A percentile compares a stretch with the other conserved stretches of the same genome.
Conservation (phyloP, 495 filamentous ascomycete genomes). For the Jackrogersella minutella region DNA sequence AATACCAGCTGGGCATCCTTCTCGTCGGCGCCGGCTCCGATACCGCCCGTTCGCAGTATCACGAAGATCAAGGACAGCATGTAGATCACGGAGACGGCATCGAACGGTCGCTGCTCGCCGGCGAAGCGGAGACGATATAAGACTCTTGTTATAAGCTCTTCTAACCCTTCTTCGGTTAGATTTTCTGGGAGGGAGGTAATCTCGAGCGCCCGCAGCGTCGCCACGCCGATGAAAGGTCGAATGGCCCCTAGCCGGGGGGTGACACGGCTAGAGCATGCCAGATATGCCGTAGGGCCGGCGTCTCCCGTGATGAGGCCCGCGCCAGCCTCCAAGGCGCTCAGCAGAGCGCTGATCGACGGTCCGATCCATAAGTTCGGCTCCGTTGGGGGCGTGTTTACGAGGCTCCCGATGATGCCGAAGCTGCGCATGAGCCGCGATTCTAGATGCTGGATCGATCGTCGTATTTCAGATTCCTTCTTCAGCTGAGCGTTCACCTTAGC, state of each 20-base stretch:
- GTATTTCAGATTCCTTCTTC: constrained; percentile 81
- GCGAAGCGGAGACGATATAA: constrained; percentile 90
- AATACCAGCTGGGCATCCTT: constrained; percentile 87
- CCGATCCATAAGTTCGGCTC: constrained; percentile 89
- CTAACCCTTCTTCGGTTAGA: constrained; percentile 78
- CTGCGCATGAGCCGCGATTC: constrained; percentile 77
- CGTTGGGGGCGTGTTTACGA: constrained; percentile 85
- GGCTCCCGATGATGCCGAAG: constrained; percentile 80
- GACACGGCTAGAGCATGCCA: constrained; percentile 76
- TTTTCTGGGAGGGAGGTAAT: constrained; percentile 74
- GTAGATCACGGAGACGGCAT: constrained; percentile 84
- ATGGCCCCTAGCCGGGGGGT: constrained; percentile 77
- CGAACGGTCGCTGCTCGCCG: constrained; percentile 90
- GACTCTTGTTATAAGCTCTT: constrained; percentile 86
- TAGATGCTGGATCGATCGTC: constrained; percentile 70
- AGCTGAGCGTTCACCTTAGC: constrained; percentile 91
- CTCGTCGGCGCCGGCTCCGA: constrained; percentile 75
- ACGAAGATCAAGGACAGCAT: constrained; percentile 81
- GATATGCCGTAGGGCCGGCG: constrained; percentile 77
- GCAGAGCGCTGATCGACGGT: constrained; percentile 71
- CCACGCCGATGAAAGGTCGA: constrained; percentile 83
- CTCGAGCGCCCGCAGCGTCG: constrained; percentile 80
- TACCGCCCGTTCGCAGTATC: constrained; percentile 78
- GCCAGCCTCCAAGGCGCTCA: constrained; percentile 77
- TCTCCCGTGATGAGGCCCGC: constrained; percentile 82